Percentiles rank a stretch among this genome's conserved stretches.
Conservation (phyloP, 768 basidiomycete species). For the Boletellus sp. region DNA sequence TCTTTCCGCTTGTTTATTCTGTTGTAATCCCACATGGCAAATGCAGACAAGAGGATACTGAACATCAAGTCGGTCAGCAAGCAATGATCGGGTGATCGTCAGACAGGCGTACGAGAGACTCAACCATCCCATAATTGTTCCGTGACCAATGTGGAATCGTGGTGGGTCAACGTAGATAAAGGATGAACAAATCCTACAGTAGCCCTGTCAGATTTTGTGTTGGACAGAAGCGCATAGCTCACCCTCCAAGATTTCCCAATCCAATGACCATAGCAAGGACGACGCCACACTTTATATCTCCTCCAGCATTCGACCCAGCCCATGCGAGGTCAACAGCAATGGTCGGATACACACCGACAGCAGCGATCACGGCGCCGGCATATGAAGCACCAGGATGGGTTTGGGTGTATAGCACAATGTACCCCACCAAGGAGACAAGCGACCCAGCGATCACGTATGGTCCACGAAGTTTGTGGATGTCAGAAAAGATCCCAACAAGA, state of each 20-base stretch:
- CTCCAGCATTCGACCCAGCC: conserved; percentile 53
- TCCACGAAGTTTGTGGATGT: conserved; percentile 41
- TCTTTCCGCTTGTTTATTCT: conserved; percentile 49
- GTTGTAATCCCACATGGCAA: conserved; percentile 48
- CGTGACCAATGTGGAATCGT: conserved; percentile 36
- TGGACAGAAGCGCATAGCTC: conserved; percentile 18
- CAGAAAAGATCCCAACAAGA: conserved; percentile 39
- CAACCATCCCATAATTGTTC: conserved; percentile 37
- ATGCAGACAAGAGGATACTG: conserved; percentile 39
- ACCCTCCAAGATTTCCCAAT: conserved; percentile 54
- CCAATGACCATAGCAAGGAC: conserved; percentile 53
- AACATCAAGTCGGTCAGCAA: conserved; percentile 26
- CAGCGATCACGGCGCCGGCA: conserved; percentile 46
- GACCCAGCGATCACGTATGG: conserved; percentile 46
- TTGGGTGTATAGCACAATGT: conserved; percentile 43
- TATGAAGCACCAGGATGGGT: conserved; percentile 32
- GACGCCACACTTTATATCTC: conserved; percentile 51
- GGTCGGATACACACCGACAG: conserved; percentile 50
- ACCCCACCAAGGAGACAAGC: conserved; percentile 47
- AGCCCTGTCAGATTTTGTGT: conserved; percentile 1
- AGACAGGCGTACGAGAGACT: conserved; percentile 19
- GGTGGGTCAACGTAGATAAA: conserved; percentile 40
- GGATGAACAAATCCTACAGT: conserved; percentile 38
- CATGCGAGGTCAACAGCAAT: conserved; percentile 50
- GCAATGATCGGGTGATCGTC: conserved; percentile 14